These are phyloP conservation scores for Xylaria sp. DNA, from an alignment of 2,329 filamentous ascomycete species.

Conservation along the genomic window DNA sequence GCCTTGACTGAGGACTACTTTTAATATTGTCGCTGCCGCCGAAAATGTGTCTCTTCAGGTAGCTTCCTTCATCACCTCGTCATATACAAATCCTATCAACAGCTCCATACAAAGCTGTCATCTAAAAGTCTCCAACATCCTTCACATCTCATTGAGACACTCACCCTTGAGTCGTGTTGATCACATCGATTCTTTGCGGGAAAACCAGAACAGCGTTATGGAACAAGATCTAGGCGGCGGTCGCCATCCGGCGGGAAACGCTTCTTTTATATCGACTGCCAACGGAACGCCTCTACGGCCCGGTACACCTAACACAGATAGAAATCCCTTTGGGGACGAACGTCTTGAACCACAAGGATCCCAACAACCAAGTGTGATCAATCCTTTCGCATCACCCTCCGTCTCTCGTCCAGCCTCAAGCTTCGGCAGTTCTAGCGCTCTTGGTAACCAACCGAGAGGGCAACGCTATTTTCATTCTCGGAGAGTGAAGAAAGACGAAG, in stretches of 20 bases:
- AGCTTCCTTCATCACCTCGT: constrained; percentile 8
- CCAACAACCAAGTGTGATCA: constrained; percentile 46
- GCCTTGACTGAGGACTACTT: constrained; percentile 16
- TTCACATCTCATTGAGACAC: background rate
- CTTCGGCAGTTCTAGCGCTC: constrained; percentile 58
- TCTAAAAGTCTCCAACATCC: background rate
- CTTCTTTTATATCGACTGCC: constrained; percentile 54
- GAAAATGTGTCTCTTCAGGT: constrained; percentile 9
- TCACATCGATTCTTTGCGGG: background rate
- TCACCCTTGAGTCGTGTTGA: background rate
- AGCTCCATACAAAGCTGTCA: background rate
- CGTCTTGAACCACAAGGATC: constrained; percentile 41
- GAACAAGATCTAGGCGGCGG: constrained; percentile 39
- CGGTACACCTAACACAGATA: constrained; percentile 57
- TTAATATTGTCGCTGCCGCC: constrained; percentile 26
- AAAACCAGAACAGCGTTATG: constrained; percentile 30
- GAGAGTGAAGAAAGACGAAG: constrained; percentile 75
- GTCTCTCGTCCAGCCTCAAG: constrained; percentile 61
- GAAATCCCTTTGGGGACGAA: constrained; percentile 56
- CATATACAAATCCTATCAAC: constrained; percentile 5
- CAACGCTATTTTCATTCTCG: constrained; percentile 78
- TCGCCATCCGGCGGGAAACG: constrained; percentile 45
- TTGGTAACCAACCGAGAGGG: constrained; percentile 52
- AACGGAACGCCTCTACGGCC: constrained; percentile 55
- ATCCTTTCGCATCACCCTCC: constrained; percentile 59